phyloP scores from a whole-genome alignment of 345 rosid genomes.

The Laguncularia racemosa region DNA sequence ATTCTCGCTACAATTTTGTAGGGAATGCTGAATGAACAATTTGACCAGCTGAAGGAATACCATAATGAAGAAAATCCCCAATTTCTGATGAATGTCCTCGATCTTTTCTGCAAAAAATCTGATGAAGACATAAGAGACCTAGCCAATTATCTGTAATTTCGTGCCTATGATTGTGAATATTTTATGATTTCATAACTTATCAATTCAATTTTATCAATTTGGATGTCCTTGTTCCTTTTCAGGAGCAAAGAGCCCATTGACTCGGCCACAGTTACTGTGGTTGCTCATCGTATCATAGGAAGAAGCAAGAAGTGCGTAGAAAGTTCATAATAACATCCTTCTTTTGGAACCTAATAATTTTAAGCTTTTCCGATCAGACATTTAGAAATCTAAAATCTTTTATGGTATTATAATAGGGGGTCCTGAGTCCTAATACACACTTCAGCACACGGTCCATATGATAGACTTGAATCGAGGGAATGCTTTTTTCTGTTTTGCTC shows the following conservation, averaged over 20 bases:
- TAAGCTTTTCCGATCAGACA: no score
- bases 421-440: background rate
- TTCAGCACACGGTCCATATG: no score
- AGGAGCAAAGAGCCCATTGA: constrained; percentile 16
- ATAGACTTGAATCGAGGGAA: no score
- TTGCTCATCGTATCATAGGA: constrained; percentile 14
- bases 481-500: no score
- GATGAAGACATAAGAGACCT: constrained; percentile 10
- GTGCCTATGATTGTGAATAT: background rate
- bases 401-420: no score
- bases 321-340: background rate
- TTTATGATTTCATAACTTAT: background rate
- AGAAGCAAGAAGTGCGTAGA: constrained; percentile 5
- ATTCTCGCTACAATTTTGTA: no score
- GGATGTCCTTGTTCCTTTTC: constrained; percentile 3
- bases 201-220: background rate
- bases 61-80: constrained; percentile 3
- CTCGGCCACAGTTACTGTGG: background rate
- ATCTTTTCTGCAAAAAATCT: constrained; percentile 9
- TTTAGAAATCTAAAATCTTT: no score
- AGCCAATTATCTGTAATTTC: constrained; percentile 6
- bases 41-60: constrained; percentile 6
- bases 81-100: constrained; percentile 13
- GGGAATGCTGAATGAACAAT: constrained; percentile 20
- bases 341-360: no score